Evolutionary conservation across 2,329 filamentous ascomycete genomes (phyloP), one percentile per base, ranked within the genome.

Genomic region (Alternaria viburni): DNA sequence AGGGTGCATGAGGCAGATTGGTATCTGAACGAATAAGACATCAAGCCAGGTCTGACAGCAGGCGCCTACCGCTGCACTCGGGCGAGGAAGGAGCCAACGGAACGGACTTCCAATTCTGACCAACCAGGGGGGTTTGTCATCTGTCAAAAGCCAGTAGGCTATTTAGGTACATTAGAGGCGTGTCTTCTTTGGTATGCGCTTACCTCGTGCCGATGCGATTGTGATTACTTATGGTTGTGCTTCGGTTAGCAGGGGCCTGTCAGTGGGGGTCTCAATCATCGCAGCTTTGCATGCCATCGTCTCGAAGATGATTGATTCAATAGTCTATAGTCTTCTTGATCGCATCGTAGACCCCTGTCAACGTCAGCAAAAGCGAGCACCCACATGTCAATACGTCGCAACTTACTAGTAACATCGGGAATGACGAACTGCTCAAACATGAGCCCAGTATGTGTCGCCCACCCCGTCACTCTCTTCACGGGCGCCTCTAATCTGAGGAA

Each of bases 381-480:
- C 11, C 19, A 7, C 3, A 28, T 4, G 10, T 13, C 21, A 10
- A 32, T 19, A 50, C 6, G 9, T 9, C 1, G 17, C 8, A 17
- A 91, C 93, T 89, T 83, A 96, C 93, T 89, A 13, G 92, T 88
- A 72, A 97, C 90, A 81, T 97, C 94, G 0, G 94, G 94, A 59
- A 96, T 84, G 76, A 93, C 81, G 62, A 85, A 83, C 65, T 82
- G 81, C 69, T 97, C 94, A 80, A 88, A 97, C 36, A 90, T 79
- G 74, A 97, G 80, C 0, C 93, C 91, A 30, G 89, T 90, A 77
- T 95, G 94, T 56, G 92, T 93, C 76, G 90, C 93, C 92, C 92
- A 97, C n/a, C 94, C 93, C 4, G 92, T 92, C 6, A 97, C 90
- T 54, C 94, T 87, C 68, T 90, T 88, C 8, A 97, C 92, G 0